phyloP scores from a whole-genome alignment of 495 filamentous ascomycete genomes.

The Trichocladium antarcticum region DNA sequence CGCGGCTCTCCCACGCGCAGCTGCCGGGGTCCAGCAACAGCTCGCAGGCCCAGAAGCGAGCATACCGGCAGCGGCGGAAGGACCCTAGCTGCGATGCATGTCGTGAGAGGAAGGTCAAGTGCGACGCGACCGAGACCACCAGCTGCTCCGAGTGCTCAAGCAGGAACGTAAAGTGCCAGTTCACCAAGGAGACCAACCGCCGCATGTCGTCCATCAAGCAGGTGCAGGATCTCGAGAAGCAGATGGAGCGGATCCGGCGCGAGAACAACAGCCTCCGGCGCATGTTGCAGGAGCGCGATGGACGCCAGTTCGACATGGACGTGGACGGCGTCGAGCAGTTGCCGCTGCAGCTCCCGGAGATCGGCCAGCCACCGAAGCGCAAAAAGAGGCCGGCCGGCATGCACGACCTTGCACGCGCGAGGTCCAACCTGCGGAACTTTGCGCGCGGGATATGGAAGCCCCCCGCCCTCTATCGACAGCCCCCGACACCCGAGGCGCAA shows the following conservation, averaged over 20 bases:
- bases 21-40: constrained; percentile 26
- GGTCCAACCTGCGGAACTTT: constrained; percentile 61
- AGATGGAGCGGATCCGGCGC: constrained; percentile 61
- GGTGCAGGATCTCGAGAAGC: constrained; percentile 93
- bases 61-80: constrained; percentile 88
- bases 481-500: constrained; percentile 42
- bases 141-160: constrained; percentile 96
- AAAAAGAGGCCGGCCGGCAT: constrained; percentile 47
- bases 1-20: constrained; percentile 35
- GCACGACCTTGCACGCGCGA: constrained; percentile 60
- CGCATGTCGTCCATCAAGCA: constrained; percentile 99
- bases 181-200: constrained; percentile 97
- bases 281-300: constrained; percentile 40
- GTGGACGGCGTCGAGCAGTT: constrained; percentile 48
- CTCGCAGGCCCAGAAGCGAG: constrained; percentile 67
- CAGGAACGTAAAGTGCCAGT: constrained; percentile 91
- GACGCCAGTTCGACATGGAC: constrained; percentile 43
- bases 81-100: constrained; percentile 98
- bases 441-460: constrained; percentile 72
- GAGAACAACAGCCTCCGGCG: constrained; percentile 63
- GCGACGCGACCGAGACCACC: constrained; percentile 89
- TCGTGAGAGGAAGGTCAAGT: constrained; percentile 96
- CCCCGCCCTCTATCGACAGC: constrained; percentile 58
- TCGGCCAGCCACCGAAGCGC: constrained; percentile 51
- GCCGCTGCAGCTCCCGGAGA: constrained; percentile 58